phyloP scores from a whole-genome alignment of 1,284 basidiomycete species.

The Marasmius tenuissimus region DNA sequence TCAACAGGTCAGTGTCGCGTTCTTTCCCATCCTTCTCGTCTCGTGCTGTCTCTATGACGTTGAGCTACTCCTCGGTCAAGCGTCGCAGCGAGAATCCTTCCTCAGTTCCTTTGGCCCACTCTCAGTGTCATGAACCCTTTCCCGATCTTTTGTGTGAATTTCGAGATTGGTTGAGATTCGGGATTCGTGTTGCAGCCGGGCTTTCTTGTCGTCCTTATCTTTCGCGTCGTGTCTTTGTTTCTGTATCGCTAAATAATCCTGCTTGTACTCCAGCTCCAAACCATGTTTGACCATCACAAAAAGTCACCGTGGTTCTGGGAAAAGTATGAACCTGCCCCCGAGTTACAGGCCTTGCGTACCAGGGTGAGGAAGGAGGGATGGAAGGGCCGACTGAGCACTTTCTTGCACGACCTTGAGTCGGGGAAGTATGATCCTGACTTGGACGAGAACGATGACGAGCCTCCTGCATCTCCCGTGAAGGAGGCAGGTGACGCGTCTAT shows the following conservation, averaged over 20 bases:
- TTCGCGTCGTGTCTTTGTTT: conserved; percentile 13
- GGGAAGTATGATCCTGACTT: conserved; percentile 82
- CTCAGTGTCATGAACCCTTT: background rate
- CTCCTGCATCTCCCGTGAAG: conserved; percentile 46
- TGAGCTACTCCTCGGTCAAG: background rate
- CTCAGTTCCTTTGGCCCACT: background rate
- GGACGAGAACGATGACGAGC: conserved; percentile 53
- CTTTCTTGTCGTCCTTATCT: background rate
- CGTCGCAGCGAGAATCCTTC: background rate
- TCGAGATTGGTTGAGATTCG: background rate
- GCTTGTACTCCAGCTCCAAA: conserved; percentile 73
- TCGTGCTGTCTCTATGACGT: background rate
- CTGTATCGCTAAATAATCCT: conserved; percentile 31
- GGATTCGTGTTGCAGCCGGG: background rate
- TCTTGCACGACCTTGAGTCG: conserved; percentile 75
- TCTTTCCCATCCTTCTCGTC: background rate
- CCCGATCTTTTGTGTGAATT: background rate
- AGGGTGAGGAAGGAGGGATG: conserved; percentile 82
- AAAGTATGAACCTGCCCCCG: conserved; percentile 81
- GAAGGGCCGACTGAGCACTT: conserved; percentile 69
- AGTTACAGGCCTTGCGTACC: conserved; percentile 66
- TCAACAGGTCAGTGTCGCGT: conserved; percentile 67
- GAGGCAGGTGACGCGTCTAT: conserved; percentile 41
- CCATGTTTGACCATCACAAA: conserved; percentile 89
- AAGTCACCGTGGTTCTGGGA: conserved; percentile 94